Base-by-base conservation (phyloP, 768 basidiomycete genomes). In the Grammothele lineata region DNA sequence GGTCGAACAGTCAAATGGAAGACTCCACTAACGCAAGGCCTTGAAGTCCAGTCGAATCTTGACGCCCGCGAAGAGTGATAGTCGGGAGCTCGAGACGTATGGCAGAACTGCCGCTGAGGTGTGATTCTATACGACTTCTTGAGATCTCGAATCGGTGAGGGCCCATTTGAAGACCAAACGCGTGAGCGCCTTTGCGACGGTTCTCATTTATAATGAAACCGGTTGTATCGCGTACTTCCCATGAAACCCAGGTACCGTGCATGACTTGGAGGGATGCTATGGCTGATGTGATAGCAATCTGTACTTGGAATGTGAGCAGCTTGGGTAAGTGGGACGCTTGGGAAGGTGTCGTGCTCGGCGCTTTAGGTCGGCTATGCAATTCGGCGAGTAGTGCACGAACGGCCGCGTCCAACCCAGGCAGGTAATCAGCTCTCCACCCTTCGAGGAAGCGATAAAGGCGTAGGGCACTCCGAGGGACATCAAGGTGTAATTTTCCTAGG, bases 231-330 rank as follows among this genome's bases (percentile, higher is more conserved):
- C 75, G 69, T 18, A 81, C 65, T 47, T 82, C 77, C 86, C 83
- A 90, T 7, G 85, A 82, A 25, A 92, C 64, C 89, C 89, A 92
- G 1, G 88, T 92, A 17, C 87, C 88, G 50, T 83, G 87, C 85
- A 92, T 89, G 33, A 92, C 81, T 57, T 91, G 89, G 5, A 92
- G 73, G 3, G 79, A 77, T 8, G 89, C 69, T 21, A 76, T 75
- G 19, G 81, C 60, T 18, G 74, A 74, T 4, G 62, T 57, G 8
- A 89, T 46, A 22, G 72, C 70, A 4, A 75, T 70, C 51, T 85
- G 77, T 14, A 87, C 47, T 37, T 83, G 76, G 25, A 80, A 53
- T 7, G 64, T 51, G 15, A 61, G 43, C 26, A 50, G 51, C 56
- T 57, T 48, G 1, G 44, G 39, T 8, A 39, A 41, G 12, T 30